Conservation (phyloP, 2,329 filamentous ascomycete species). For the Aspergillus fischeri region DNA sequence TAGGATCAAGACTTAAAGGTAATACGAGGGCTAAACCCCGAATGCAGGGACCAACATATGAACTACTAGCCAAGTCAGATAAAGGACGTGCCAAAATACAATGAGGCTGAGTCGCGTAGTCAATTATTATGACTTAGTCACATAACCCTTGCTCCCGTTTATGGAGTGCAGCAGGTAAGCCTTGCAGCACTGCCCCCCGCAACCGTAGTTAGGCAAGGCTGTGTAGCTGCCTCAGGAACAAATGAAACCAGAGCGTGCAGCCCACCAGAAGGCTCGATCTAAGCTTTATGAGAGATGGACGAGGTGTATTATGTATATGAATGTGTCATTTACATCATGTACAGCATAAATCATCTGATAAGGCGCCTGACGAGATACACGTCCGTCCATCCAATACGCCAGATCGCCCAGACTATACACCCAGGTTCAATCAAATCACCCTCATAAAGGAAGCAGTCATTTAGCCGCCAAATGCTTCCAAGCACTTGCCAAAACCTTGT, state of each 20-base stretch:
- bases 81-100: not conserved
- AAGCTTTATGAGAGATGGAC: not conserved
- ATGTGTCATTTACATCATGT: not conserved
- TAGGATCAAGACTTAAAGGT: not conserved
- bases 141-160: not conserved
- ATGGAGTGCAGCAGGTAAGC: too few relatives aligned
- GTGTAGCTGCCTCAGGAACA: not conserved
- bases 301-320: not conserved
- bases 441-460: not conserved
- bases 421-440: not conserved
- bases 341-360: not conserved
- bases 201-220: not conserved
- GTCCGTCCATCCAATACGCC: not conserved
- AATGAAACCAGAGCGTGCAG: not conserved
- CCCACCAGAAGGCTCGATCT: not conserved
- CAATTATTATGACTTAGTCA: not conserved
- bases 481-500: constrained; percentile 12
- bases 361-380: not conserved
- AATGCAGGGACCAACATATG: not conserved
- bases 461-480: constrained; percentile 4
- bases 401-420: not conserved
- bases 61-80: not conserved
- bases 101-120: not conserved
- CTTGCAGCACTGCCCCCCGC: not conserved
- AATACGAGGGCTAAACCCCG: not conserved